Evolutionary conservation across 495 filamentous ascomycete genomes (phyloP), one percentile per base, ranked within the genome.

Genomic region (Coniosporium apollinis): DNA sequence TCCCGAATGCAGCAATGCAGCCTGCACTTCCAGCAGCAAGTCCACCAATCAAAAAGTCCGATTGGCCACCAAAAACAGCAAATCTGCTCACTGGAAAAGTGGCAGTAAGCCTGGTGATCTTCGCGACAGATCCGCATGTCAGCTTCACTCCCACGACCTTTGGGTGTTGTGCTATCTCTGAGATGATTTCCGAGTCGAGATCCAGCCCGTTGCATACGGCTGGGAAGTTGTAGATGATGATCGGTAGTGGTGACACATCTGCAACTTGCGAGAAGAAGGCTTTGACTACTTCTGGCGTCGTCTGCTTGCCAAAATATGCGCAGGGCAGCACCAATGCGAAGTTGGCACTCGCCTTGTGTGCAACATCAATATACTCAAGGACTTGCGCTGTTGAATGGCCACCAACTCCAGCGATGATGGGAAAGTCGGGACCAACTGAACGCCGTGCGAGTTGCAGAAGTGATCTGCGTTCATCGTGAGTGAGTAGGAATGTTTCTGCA

Each of bases 141-240:
- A 83, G 51, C 44, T 82, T 82, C 3, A 76, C 69, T 24, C 77
- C 77, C 2, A 71, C 69, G 20, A 72, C 64, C 30, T 71, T 72
- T 6, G 56, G 43, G 28, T 70, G 60, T 5, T 54, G 50, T 0
- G 65, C 69, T 13, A 82, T 62, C 3, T 52, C 48, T 0, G 66
- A 49, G 16, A 82, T 72, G 0, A 64, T 64, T 19, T 70, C 70
- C 2, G 69, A 76, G 43, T 76, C 71, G 20, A 81, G 46, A 40
- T 82, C 77, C 0, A 83, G 57, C 9, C 76, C 76, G 40, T 80
- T 81, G 50, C 72, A 77, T 9, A 80, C 75, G 3, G 64, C 74
- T 0, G 76, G 76, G 57, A 80, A 80, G 45, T 82, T 80, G 48
- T 81, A 80, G 4, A 81, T 45, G 4, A 82, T 61, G 25, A 80